Evolutionary conservation across 768 basidiomycete genomes (phyloP).

Genomic region (Megacollybia marginata): DNA sequence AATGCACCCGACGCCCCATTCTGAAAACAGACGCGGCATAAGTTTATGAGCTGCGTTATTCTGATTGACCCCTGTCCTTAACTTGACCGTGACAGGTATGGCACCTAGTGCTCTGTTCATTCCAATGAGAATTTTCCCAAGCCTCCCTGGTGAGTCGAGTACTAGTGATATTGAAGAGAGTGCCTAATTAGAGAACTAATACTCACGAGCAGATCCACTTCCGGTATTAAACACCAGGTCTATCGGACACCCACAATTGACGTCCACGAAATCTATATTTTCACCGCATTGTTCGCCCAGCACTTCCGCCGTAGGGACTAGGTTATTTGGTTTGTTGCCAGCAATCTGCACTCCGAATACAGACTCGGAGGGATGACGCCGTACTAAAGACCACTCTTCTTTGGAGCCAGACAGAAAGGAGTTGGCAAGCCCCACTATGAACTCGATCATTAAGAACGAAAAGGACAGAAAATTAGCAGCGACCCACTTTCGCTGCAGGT

Average conservation of each 20-base stretch:
- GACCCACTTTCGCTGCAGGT: constrained; percentile 85
- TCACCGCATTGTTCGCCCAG: constrained; percentile 61
- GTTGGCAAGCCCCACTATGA: constrained; percentile 81
- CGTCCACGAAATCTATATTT: constrained; percentile 82
- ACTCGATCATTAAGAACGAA: neutral
- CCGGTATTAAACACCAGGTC: constrained; percentile 91
- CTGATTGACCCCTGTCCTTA: constrained; percentile 85
- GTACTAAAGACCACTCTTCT: constrained; percentile 91
- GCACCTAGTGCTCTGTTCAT: constrained; percentile 90
- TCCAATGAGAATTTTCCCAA: constrained; percentile 82
- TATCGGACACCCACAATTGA: constrained; percentile 97
- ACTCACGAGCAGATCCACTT: constrained; percentile 80
- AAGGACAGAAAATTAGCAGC: neutral
- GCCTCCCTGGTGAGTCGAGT: constrained; percentile 71
- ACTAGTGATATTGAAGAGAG: constrained; percentile 36
- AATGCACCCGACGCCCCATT: constrained; percentile 39
- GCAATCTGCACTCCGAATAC: constrained; percentile 92
- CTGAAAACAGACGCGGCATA: constrained; percentile 62
- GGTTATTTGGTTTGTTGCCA: constrained; percentile 73
- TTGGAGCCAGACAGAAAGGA: constrained; percentile 85
- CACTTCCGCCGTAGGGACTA: constrained; percentile 78
- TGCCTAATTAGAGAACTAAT: constrained; percentile 10
- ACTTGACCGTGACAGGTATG: constrained; percentile 84
- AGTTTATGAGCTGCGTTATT: constrained; percentile 83
- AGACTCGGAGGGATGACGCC: constrained; percentile 80